A percentile compares a stretch with the other conserved stretches of the same genome.
These are phyloP conservation scores for Flaveria trinervia DNA, from an alignment of 129 eudicot species.

Conservation along the genomic window DNA sequence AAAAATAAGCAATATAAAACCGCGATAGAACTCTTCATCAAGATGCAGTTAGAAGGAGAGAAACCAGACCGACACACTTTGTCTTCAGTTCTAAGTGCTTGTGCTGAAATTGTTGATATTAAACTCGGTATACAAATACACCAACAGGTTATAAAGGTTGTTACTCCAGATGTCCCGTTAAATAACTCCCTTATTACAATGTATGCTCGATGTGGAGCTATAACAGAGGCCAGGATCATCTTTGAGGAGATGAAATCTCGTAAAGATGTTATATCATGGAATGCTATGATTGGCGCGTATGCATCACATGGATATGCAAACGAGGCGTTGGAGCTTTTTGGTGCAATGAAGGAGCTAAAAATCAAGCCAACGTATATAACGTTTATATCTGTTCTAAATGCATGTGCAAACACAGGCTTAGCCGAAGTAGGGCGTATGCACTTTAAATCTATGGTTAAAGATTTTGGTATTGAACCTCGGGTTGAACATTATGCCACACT, in stretches of 20 bases:
- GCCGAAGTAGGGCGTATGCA: slow-evolving; percentile 56
- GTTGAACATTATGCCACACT: slow-evolving; percentile 71
- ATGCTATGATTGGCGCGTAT: slow-evolving; percentile 60
- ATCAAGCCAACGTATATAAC: slow-evolving; percentile 71
- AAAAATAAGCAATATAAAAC: slow-evolving; percentile 44
- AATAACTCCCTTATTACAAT: slow-evolving; percentile 83
- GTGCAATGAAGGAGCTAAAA: slow-evolving; percentile 52
- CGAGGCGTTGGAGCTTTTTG: slow-evolving; percentile 69
- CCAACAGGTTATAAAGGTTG: slow-evolving; percentile 60
- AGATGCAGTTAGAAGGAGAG: slow-evolving; percentile 63
- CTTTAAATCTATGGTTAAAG: slow-evolving; percentile 63
- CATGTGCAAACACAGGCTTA: slow-evolving; percentile 81
- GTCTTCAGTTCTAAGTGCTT: slow-evolving; percentile 66
- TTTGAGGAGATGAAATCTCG: slow-evolving; percentile 57
- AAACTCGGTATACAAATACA: slow-evolving; percentile 71
- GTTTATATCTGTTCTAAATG: slow-evolving; percentile 70
- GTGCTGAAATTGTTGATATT: slow-evolving; percentile 54
- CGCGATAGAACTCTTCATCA: slow-evolving; percentile 53
- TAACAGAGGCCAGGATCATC: slow-evolving; percentile 58
- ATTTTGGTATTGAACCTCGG: slow-evolving; percentile 63
- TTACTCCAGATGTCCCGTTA: slow-evolving; percentile 64
- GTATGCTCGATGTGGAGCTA: slow-evolving; percentile 83
- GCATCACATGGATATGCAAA: slow-evolving; percentile 75
- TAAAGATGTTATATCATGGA: slow-evolving; percentile 74
- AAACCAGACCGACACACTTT: slow-evolving; percentile 80